Base-by-base conservation (phyloP, 129 eudicot species). In the Logfia minima region DNA sequence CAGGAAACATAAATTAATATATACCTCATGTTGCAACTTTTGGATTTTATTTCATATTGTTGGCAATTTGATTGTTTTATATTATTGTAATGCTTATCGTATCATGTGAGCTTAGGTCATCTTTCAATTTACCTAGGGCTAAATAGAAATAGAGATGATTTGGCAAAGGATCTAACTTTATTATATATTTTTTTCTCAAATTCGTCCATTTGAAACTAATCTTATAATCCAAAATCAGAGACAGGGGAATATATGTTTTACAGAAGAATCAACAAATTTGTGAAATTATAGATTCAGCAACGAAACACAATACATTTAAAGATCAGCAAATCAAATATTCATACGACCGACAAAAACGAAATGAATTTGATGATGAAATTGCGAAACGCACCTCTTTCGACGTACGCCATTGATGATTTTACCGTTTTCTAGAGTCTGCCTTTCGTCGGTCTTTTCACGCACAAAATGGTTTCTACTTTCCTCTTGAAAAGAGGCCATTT, bases 301-400 rank as follows among this genome's bases (percentile, higher is more conserved):
- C 72, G 32, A 63, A 62, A 69, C 48, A 71, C 64, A 71, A 21
- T 5, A 48, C 67, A 16, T 55, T 55, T 16, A 23, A 68, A 41
- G 64, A 11, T 74, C 22, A 58, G 4, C 0, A 4, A 19, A 23
- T 37, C 61, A 80, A 22, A 73, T 35, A 35, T n/a, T 35, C 48
- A 55, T 34, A 65, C 23, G n/a, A 72, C 53, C 24, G 31, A 65
- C 32, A 39, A n/a, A 62, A 23, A 26, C 16, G 18, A 24, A 31
- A 28, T 14, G 39, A 63, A 72, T 17, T 21, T 31, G 73, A 63
- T 4, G 28, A 61, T 3, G 51, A 35, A 32, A 48, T 63, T 19
- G 51, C 21, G 32, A 9, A 9, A 75, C 24, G 35, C 77, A 68
- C 84, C 84, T 81, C 76, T 59, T 75, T 81, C 84, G 84, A 81